Conservation (phyloP, 108 stramenopile genomes). For the Nitzschia putrida region DNA sequence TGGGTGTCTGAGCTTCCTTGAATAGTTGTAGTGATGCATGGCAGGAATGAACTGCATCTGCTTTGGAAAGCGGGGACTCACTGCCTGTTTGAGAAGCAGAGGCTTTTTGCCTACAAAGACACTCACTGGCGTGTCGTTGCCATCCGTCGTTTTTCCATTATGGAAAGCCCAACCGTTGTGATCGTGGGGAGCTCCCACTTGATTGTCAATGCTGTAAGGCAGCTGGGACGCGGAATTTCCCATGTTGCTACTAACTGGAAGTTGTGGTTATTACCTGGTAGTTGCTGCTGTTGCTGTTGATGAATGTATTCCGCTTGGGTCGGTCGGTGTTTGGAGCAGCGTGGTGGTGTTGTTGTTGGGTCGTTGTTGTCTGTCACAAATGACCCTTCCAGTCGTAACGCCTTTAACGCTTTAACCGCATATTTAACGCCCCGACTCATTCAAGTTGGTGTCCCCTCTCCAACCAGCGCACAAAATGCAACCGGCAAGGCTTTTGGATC, state of each 20-base stretch:
- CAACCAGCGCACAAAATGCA: too few relatives aligned
- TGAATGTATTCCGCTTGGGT: too few relatives aligned
- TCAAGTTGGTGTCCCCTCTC: too few relatives aligned
- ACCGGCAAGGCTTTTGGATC: too few relatives aligned
- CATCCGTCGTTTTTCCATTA: constrained; percentile 57
- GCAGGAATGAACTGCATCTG: constrained; percentile 70
- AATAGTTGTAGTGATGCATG: constrained; percentile 77
- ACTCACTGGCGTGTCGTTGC: constrained; percentile 49
- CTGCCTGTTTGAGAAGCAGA: constrained; percentile 51
- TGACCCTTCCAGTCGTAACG: too few relatives aligned
- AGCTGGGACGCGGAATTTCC: constrained; percentile 75
- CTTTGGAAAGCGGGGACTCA: constrained; percentile 34
- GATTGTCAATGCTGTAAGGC: constrained; percentile 72
- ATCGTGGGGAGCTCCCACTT: constrained; percentile 51
- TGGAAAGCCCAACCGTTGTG: constrained; percentile 79
- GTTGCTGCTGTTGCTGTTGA: too few relatives aligned
- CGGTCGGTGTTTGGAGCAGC: too few relatives aligned
- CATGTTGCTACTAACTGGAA: too few relatives aligned
- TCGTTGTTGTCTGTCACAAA: not conserved
- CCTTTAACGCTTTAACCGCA: too few relatives aligned
- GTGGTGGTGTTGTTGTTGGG: too few relatives aligned
- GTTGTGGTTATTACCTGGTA: too few relatives aligned
- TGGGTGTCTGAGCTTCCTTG: constrained; percentile 76
- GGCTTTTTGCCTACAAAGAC: constrained; percentile 81
- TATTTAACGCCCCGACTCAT: too few relatives aligned